phyloP scores from a whole-genome alignment of 345 rosid genomes.

The Ceriops tagal region DNA sequence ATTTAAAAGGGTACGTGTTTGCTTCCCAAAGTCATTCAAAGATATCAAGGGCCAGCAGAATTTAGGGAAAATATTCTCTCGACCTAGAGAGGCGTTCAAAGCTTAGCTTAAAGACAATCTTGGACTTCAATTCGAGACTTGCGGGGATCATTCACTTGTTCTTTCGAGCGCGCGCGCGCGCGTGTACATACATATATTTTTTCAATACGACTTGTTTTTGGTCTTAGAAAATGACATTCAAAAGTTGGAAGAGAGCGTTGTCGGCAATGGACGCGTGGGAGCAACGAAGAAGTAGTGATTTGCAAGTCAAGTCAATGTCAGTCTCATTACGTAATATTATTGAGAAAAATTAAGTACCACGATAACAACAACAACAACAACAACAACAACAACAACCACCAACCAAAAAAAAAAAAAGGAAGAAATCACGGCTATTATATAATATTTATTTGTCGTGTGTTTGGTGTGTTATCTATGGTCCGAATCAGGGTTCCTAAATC shows the following conservation, averaged over 20 bases:
- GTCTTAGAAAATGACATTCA: conserved; percentile 12
- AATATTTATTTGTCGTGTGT: neutral
- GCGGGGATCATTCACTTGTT: conserved; percentile 12
- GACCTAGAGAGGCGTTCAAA: neutral
- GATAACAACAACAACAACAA: no score
- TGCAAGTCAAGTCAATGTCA: conserved; percentile 2
- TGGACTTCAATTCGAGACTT: conserved; percentile 18
- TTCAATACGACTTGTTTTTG: conserved; percentile 5
- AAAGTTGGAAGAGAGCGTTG: neutral
- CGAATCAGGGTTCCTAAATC: neutral
- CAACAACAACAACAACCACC: no score
- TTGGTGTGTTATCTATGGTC: neutral
- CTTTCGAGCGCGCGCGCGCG: no score
- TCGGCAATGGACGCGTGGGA: neutral
- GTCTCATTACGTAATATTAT: neutral
- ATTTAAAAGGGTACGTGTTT: neutral
- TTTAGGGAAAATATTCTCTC: neutral
- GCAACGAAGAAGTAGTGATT: neutral
- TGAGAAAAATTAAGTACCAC: no score
- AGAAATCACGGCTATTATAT: no score
- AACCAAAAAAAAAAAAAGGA: no score
- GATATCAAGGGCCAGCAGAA: no score
- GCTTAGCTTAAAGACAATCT: neutral
- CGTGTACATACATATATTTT: no score
- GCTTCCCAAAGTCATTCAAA: conserved; percentile 8